Base-by-base conservation (phyloP, 2,329 filamentous ascomycete species). In the Aphanoascus verrucosus region DNA sequence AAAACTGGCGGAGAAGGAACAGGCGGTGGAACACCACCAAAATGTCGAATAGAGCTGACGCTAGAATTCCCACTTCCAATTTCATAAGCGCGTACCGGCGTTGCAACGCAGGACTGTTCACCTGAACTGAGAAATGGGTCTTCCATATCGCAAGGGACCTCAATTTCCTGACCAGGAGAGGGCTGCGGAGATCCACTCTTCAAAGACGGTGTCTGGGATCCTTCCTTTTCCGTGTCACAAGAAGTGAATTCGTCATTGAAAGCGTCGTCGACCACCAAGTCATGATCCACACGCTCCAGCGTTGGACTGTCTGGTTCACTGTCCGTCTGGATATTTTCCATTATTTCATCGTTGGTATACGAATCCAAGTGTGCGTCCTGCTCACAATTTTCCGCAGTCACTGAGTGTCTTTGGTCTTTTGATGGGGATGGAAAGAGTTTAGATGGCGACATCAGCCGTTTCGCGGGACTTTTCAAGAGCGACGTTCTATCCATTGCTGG, bases 381-480 rank as follows among this genome's bases (percentile, higher is more conserved):
- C 12, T 41, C 34, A 40, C 2, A 9, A n/a, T 14, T 15, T 14
- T 35, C 37, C 38, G 6, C 38, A 20, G 7, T 23, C 11, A 20
- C 6, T 7, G 28, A 37, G 7, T 19, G 37, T 7, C 20, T 14
- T 20, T 19, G 8, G 11, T 15, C 11, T 15, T 48, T 35, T 14
- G 23, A 23, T 3, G 15, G 9, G 11, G 40, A 43, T n/a, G 38
- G 42, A 17, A 32, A 43, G n/a, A 20, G 61, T 48, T 72, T 73
- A 51, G 68, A 67, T 0, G 72, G 69, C 3, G 70, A 70, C 7
- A 62, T 60, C 20, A 70, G 64, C 46, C 70, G 68, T 55, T 72
- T 71, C 1, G 73, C 72, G 6, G 73, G 73, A 47, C 70, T 73
- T 56, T 71, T 66, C 14, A 75, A 62, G 5, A 73, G 57, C 9